Conservation (phyloP, 2,329 filamentous ascomycete species). For the Lasiodiplodia gonubiensis region DNA sequence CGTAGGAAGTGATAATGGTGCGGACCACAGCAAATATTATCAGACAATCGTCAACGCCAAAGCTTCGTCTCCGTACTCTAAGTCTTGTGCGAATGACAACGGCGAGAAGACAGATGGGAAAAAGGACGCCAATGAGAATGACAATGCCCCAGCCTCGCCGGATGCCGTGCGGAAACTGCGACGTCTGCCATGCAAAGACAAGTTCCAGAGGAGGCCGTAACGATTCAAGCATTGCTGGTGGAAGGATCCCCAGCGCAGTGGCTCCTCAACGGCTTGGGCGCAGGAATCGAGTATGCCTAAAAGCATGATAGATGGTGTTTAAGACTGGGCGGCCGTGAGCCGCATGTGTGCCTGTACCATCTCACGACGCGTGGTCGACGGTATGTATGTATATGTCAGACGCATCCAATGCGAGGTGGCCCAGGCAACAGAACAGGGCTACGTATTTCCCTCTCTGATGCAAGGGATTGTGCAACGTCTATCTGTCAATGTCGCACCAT, state of each 20-base stretch:
- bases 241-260: not conserved
- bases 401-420: not conserved
- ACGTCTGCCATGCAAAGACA: slow-evolving; percentile 15
- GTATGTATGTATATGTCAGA: not conserved
- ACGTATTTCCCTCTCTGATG: not conserved
- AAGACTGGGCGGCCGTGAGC: not conserved
- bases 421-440: not conserved
- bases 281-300: not conserved
- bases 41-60: slow-evolving; percentile 19
- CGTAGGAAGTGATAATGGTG: not conserved
- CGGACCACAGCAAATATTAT: slow-evolving; percentile 22
- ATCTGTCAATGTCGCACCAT: not conserved
- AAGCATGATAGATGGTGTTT: not conserved
- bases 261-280: not conserved
- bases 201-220: slow-evolving; percentile 20
- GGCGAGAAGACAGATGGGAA: not conserved
- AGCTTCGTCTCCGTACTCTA: not conserved
- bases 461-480: not conserved
- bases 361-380: not conserved
- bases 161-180: slow-evolving; percentile 11
- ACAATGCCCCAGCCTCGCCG: slow-evolving; percentile 5
- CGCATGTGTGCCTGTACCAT: not conserved
- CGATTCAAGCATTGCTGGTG: slow-evolving; percentile 8
- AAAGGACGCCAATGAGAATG: not conserved
- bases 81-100: not conserved